phyloP scores from a whole-genome alignment of 2,329 filamentous ascomycete species.

The Exophiala calicioides region DNA sequence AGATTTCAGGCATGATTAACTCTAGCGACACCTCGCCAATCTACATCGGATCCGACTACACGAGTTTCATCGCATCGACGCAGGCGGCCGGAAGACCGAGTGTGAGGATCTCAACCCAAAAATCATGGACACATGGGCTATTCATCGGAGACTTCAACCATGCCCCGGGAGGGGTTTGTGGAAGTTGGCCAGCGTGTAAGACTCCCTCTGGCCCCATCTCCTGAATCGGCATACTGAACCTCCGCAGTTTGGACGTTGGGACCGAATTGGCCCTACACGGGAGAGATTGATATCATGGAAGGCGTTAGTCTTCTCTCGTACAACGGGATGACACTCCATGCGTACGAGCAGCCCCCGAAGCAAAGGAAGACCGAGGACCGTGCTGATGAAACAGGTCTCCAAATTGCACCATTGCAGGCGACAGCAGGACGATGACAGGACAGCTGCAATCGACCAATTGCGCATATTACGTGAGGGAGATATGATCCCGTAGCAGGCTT shows the following conservation, averaged over 20 bases:
- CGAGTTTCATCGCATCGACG: conserved; percentile 19
- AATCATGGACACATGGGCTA: conserved; percentile 37
- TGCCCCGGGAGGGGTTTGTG: conserved; percentile 39
- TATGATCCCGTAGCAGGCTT: background rate
- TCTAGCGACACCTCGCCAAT: conserved; percentile 29
- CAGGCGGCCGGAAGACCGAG: conserved; percentile 33
- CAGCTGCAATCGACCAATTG: conserved; percentile 54
- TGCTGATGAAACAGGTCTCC: conserved; percentile 13
- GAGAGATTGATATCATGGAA: conserved; percentile 73
- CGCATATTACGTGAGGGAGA: conserved; percentile 42
- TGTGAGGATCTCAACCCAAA: conserved; percentile 36
- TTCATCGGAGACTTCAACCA: conserved; percentile 41
- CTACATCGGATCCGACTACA: conserved; percentile 39
- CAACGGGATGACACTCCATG: conserved; percentile 65
- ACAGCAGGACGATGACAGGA: conserved; percentile 37
- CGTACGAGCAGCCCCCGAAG: conserved; percentile 33
- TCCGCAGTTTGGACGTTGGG: conserved; percentile 50
- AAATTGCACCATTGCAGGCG: conserved; percentile 27
- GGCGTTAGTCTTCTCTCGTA: conserved; percentile 61
- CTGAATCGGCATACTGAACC: too few species aligned
- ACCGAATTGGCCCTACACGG: conserved; percentile 61
- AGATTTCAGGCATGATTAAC: conserved; percentile 26
- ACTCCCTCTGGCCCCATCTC: too few species aligned
- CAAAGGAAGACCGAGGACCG: background rate
- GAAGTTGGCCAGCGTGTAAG: conserved; percentile 41